These are phyloP conservation scores for Fusarium cyanostomum DNA, from an alignment of 2,329 filamentous ascomycete genomes.

Conservation along the genomic window DNA sequence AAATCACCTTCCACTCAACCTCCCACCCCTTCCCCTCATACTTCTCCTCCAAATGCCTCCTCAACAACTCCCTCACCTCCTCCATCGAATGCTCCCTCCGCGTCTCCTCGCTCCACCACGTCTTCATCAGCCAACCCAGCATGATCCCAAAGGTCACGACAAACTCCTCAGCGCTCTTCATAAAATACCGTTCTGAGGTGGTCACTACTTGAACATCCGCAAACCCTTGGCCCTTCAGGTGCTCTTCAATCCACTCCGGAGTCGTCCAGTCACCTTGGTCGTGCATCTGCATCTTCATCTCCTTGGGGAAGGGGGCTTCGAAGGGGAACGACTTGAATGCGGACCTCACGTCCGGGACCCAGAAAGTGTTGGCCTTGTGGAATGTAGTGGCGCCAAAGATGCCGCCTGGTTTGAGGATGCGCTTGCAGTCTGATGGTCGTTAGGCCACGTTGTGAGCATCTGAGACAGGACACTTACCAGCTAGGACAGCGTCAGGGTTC, in stretches of 20 bases:
- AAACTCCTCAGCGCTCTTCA: constrained; percentile 50
- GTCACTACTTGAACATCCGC: constrained; percentile 50
- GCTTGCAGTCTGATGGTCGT: constrained; percentile 45
- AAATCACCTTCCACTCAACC: constrained; percentile 39
- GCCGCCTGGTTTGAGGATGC: constrained; percentile 53
- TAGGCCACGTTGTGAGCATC: not conserved
- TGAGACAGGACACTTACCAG: constrained; percentile 32
- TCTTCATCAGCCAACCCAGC: constrained; percentile 50
- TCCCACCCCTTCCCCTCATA: constrained; percentile 45
- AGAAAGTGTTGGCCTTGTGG: constrained; percentile 49
- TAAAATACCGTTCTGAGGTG: constrained; percentile 39
- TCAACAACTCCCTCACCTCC: constrained; percentile 50
- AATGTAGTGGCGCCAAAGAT: constrained; percentile 51
- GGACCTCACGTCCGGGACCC: constrained; percentile 50
- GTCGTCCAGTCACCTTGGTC: constrained; percentile 53
- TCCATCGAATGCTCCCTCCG: constrained; percentile 47
- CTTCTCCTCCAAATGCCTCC: constrained; percentile 52
- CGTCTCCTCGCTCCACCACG: constrained; percentile 53
- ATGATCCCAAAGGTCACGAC: constrained; percentile 50
- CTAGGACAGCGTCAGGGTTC: constrained; percentile 47
- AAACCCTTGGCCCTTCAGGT: constrained; percentile 51
- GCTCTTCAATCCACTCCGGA: constrained; percentile 49
- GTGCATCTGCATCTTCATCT: constrained; percentile 53
- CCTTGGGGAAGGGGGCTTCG: constrained; percentile 48
- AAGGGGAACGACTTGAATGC: constrained; percentile 55